Base-by-base conservation (phyloP, 2,329 filamentous ascomycete genomes). In the Paraphoma sp. region DNA sequence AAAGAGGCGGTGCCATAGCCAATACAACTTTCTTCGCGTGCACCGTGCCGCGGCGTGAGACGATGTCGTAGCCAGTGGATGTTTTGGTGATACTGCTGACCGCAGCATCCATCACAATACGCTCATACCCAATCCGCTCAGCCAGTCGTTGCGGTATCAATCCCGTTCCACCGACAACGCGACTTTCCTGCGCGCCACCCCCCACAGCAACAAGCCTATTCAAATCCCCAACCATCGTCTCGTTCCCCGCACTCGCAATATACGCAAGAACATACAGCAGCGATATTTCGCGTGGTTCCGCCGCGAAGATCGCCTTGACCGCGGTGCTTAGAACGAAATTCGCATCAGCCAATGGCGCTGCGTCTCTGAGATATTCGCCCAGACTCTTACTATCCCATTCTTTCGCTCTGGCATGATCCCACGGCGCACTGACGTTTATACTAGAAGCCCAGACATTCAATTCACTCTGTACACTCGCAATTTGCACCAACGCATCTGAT, bases 1-100 rank as follows among this genome's bases (percentile, higher is more conserved):
- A 74, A 0, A 81, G 70, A 0, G 84, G 79, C 2, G 77, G 80
- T 0, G 84, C 81, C 0, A 86, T 69, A 0, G 83, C 79, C 0
- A 80, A 65, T 48, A 87, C 81, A 14, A 84, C 79, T 38, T 80
- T 81, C 12, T 75, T 74, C 2, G 78, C 80, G 6, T 63, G 56
- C 50, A 79, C 74, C 0, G 65, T 67, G 2, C 65, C 63, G 1
- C 52, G 55, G 1, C 51, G 57, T 7, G 72, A 65, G 4, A 44
- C 11, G 28, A 67, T 52, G 16, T 45, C 45, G 33, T 68, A 69
- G 5, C 52, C 56, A 5, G 31, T 43, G 7, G 46, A 11, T 30
- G 53, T 58, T 44, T 57, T 63, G n/a, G 28, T 62, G 40, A 70
- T 52, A 14, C 51, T 53, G 16, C 43, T 29, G 2, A 68, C 66